Percentiles rank a stretch among this genome's conserved stretches.
These are phyloP conservation scores for Mycena rebaudengoi DNA, from an alignment of 768 basidiomycete genomes.

Conservation along the genomic window DNA sequence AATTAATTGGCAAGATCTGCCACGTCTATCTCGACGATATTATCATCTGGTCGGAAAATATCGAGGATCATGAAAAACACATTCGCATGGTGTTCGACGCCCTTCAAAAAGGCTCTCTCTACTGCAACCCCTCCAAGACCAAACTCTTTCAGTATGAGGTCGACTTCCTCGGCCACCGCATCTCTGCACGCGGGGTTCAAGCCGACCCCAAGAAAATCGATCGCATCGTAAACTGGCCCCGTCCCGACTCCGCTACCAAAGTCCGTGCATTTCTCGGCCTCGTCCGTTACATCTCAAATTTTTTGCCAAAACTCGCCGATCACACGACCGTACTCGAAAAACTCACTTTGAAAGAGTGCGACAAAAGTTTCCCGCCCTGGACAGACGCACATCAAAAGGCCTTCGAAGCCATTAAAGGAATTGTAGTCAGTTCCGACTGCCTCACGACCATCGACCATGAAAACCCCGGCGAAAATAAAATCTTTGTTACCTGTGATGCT, in stretches of 20 bases:
- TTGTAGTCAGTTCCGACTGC: conserved; percentile 21
- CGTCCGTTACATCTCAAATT: conserved; percentile 25
- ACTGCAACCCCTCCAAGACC: conserved; percentile 37
- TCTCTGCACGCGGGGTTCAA: conserved; percentile 38
- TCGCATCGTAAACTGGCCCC: conserved; percentile 30
- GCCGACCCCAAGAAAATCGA: conserved; percentile 31
- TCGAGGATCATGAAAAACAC: conserved; percentile 27
- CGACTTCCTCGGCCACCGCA: conserved; percentile 42
- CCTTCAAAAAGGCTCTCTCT: conserved; percentile 29
- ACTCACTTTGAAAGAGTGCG: conserved; percentile 26
- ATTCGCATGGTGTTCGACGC: conserved; percentile 31
- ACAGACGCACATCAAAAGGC: conserved; percentile 2
- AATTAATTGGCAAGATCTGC: conserved; percentile 36
- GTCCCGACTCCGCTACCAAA: conserved; percentile 18
- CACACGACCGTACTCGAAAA: conserved; percentile 25
- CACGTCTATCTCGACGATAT: conserved; percentile 40
- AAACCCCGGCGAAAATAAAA: conserved; percentile 26
- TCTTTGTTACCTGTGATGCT: conserved; percentile 39
- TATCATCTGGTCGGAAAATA: conserved; percentile 38
- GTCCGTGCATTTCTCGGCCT: conserved; percentile 35
- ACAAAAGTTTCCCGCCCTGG: conserved; percentile 22
- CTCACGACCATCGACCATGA: background rate
- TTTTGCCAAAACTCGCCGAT: conserved; percentile 26
- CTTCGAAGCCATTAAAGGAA: conserved; percentile 7
- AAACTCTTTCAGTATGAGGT: conserved; percentile 35